Base-by-base conservation (phyloP, 257 asterid species). In the Jacaranda copaia region DNA sequence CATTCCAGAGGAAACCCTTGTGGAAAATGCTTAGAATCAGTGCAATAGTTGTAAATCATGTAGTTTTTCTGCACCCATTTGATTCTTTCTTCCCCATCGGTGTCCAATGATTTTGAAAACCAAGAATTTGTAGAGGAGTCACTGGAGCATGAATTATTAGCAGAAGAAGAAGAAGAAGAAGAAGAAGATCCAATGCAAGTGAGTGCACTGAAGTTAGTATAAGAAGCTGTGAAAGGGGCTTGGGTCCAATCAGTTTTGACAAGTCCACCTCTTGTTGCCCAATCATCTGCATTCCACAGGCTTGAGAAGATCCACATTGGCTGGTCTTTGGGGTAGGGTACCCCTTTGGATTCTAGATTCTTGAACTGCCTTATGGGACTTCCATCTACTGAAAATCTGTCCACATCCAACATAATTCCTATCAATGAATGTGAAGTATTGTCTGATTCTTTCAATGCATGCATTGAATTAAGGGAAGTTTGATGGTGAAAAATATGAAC, bases 21-120 rank as follows among this genome's bases (percentile, higher is more conserved):
- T 3, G 90, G 90, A 20, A 86, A 86, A 3, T 87, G 82, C 74
- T 80, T 84, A 14, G 77, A 45, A 53, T 86, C 88, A 0, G 85
- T 80, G 81, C 90, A 86, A 8, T 86, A 86, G 48, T 82, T 84
- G 79, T 86, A 86, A 48, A 84, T 78, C 90, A 86, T 86, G 72
- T 84, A 84, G 18, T 82, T 84, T 57, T 77, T 82, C 15, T 84
- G 90, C 77, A 80, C 83, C 88, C 79, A 84, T 56, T 80, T 80
- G 19, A 84, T 84, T 70, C 73, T 80, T 60, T 55, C 78, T 58
- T 48, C 64, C 51, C 87, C 91, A 12, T 81, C 25, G 10, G 20
- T 71, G 68, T 85, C 89, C 68, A 85, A 39, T 7, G 89, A 53
- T 15, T 53, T 5, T 3, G 58, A 52, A 52, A 52, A 52, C 58